Percentiles rank a stretch among this genome's conserved stretches.
Evolutionary conservation across 1,139 yeast genomes (phyloP).

Genomic region (Blastobotrys indianensis): DNA sequence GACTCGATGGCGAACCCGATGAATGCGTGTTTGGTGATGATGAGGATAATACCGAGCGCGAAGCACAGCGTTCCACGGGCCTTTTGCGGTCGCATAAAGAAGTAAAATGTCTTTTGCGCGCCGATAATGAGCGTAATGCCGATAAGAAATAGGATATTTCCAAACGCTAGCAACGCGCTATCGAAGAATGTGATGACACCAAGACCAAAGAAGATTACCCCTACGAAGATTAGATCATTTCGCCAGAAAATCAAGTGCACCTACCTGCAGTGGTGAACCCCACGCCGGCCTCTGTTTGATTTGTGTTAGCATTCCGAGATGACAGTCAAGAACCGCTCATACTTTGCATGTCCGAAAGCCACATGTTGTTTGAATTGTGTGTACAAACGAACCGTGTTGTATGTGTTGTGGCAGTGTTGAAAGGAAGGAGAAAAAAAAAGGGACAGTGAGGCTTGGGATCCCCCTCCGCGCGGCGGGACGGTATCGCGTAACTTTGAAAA

Average conservation of each 20-base stretch:
- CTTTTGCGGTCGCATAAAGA: conserved; percentile 83
- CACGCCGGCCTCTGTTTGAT: conserved; percentile 71
- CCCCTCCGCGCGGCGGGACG: too few relatives aligned
- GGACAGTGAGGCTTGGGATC: too few relatives aligned
- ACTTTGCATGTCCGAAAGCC: conserved; percentile 36
- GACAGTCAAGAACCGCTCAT: conserved; percentile 15
- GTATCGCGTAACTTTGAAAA: too few relatives aligned
- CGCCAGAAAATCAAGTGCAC: conserved; percentile 12
- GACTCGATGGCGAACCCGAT: conserved; percentile 80
- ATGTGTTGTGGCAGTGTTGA: conserved; percentile 16
- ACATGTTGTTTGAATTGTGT: conserved; percentile 23
- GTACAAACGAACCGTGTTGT: conserved; percentile 22
- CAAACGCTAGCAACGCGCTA: conserved; percentile 81
- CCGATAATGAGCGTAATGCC: conserved; percentile 88
- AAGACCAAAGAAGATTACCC: conserved; percentile 64
- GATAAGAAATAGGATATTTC: conserved; percentile 71
- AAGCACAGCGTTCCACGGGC: conserved; percentile 82
- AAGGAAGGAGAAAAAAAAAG: too few relatives aligned
- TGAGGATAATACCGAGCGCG: conserved; percentile 64
- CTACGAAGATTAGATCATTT: conserved; percentile 15
- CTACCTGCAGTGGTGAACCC: conserved; percentile 83
- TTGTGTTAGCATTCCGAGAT: conserved; percentile 7
- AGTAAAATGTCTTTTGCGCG: conserved; percentile 71
- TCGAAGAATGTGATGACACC: conserved; percentile 88
- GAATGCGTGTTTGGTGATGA: conserved; percentile 71